Percentiles rank a stretch among this genome's conserved stretches.
Conservation (phyloP, 495 filamentous ascomycete genomes). For the Talaromyces nanjingensis region DNA sequence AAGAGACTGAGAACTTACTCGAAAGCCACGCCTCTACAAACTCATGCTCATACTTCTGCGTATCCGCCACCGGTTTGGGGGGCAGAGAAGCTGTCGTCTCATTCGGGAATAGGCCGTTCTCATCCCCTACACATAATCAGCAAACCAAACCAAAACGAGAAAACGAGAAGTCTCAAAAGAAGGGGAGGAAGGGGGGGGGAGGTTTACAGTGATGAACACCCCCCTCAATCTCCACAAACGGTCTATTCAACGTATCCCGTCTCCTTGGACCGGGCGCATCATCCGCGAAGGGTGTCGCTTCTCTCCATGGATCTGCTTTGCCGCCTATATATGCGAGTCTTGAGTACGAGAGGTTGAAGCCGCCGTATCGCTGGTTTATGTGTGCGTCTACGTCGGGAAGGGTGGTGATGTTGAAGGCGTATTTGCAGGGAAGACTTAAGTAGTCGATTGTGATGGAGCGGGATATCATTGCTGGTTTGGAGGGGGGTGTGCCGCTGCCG, state of each 20-base stretch:
- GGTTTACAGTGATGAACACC: slow-evolving; percentile 56
- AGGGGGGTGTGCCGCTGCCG: slow-evolving; percentile 51
- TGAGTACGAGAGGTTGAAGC: slow-evolving; percentile 55
- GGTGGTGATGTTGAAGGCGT: slow-evolving; percentile 56
- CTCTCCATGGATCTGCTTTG: slow-evolving; percentile 63
- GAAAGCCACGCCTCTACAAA: slow-evolving; percentile 2
- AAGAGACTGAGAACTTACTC: not conserved
- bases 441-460: slow-evolving; percentile 53
- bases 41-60: slow-evolving; percentile 4
- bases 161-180: too few relatives aligned
- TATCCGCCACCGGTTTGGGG: not conserved
- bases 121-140: slow-evolving; percentile 5
- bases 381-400: slow-evolving; percentile 41
- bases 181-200: not conserved
- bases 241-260: slow-evolving; percentile 48
- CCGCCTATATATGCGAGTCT: slow-evolving; percentile 64
- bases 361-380: slow-evolving; percentile 60
- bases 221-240: slow-evolving; percentile 54
- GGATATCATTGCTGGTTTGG: slow-evolving; percentile 57
- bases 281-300: slow-evolving; percentile 54
- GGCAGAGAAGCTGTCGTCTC: slow-evolving; percentile 2
- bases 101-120: slow-evolving; percentile 8
- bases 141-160: not conserved
- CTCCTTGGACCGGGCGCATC: slow-evolving; percentile 35
- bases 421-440: slow-evolving; percentile 43